Evolutionary conservation across 441 rosid species (phyloP), one percentile per base, ranked within the genome.

Genomic region (Gossypium gossypioides): DNA sequence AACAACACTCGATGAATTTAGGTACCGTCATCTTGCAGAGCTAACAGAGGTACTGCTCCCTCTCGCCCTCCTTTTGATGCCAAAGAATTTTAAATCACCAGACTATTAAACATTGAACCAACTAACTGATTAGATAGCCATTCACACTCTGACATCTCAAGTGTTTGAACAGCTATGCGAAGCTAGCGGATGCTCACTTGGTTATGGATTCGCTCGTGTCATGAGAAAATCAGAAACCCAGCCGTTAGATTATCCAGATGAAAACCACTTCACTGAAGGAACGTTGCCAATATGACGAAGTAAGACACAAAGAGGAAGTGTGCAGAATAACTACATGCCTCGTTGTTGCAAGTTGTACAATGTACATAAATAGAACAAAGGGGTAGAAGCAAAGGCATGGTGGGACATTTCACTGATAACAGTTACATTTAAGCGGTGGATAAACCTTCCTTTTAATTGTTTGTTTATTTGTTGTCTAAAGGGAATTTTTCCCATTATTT

Each of bases 21-120:
- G 98, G 78, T 82, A 89, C 57, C 98, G 96, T 62, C 98, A 94
- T 77, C 82, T 94, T 71, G 86, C 97, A 5, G 97, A 91, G 81
- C 90, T 94, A 15, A 76, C 96, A 7, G 97, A 94, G 96, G 97
- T 91, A 83, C 42, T 34, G 6, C 52, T 48, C 22, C 15, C 46
- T 6, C 21, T n/a, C 18, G 10, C 22, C 66, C n/a, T 13, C 50
- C 6, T 6, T 50, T 21, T 37, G 61, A 32, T 40, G 42, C 42
- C 42, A 7, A 37, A 37, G 42, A 37, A 37, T 7, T 37, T 37
- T 37, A 37, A 37, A 37, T 7, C 42, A 37, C 42, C 42, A 37
- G 10, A 37, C 10, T 37, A 37, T 37, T 37, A 7, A 7, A 37
- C 42, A 37, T 7, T 37, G 10, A 37, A 37, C 42, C 42, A 37